These are phyloP conservation scores for Anthracocystis walkeri DNA, from an alignment of 1,284 basidiomycete species.

Conservation along the genomic window DNA sequence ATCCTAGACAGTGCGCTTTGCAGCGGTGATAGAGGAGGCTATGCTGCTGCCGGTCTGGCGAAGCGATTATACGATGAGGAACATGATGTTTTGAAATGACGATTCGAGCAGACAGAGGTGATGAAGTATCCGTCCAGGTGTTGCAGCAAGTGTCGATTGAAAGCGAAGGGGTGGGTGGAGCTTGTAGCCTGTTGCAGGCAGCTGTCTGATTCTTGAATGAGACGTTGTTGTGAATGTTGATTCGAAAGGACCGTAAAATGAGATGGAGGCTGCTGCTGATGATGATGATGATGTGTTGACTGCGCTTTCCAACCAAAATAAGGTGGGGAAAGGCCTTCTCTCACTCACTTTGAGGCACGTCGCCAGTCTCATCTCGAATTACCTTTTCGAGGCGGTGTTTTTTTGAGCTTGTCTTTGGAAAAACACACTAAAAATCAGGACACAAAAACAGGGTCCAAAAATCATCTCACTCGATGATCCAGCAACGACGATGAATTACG, in stretches of 20 bases:
- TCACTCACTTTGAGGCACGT: background rate
- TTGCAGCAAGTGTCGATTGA: background rate
- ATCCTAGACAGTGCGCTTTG: background rate
- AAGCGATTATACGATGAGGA: background rate
- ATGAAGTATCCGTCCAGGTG: background rate
- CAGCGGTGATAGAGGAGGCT: background rate
- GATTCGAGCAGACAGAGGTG: background rate
- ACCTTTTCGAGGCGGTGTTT: slow-evolving; percentile 8
- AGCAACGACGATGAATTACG: background rate
- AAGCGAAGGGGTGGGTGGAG: background rate
- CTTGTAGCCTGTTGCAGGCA: no score
- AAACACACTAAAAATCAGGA: slow-evolving; percentile 16
- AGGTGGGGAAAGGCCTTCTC: background rate
- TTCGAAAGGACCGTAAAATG: background rate
- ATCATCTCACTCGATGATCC: background rate
- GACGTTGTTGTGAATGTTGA: background rate
- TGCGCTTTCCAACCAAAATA: background rate
- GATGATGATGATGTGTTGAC: background rate
- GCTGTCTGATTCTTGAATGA: background rate
- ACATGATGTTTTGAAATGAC: slow-evolving; percentile 5
- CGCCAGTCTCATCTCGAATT: background rate
- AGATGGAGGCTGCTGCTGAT: background rate
- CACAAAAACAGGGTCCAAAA: slow-evolving; percentile 9
- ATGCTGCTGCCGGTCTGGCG: slow-evolving; percentile 4
- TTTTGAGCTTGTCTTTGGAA: background rate